These are phyloP conservation scores for Monosporascus sp. DNA, from an alignment of 2,329 filamentous ascomycete genomes.

Conservation along the genomic window DNA sequence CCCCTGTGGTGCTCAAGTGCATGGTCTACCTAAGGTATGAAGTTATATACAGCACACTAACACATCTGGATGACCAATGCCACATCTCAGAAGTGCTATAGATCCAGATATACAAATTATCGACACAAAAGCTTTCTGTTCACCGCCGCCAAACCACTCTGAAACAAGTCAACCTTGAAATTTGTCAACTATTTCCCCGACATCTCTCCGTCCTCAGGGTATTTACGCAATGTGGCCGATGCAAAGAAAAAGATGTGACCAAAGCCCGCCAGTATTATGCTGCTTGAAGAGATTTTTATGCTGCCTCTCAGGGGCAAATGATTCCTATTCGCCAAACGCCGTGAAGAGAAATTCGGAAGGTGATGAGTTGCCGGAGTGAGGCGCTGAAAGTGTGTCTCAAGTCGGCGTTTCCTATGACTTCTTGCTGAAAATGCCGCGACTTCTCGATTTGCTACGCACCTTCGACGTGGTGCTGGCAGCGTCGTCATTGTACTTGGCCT, in stretches of 20 bases:
- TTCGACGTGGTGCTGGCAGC: constrained; percentile 47
- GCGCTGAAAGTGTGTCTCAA: constrained; percentile 1
- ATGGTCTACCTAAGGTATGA: background rate
- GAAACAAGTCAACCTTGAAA: background rate
- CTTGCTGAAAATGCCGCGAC: constrained; percentile 67
- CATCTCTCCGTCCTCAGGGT: background rate
- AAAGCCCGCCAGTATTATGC: background rate
- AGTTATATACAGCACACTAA: background rate
- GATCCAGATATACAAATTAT: background rate
- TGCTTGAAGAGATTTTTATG: constrained; percentile 5
- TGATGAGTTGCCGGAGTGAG: constrained; percentile 7
- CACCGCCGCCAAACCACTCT: background rate
- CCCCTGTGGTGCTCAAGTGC: too few species aligned
- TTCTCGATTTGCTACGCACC: constrained; percentile 69
- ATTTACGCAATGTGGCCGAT: background rate
- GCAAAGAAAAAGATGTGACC: background rate
- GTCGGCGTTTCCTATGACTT: constrained; percentile 31
- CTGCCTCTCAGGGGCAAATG: constrained; percentile 4
- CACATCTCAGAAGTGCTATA: background rate
- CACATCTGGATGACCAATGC: background rate
- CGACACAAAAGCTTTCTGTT: background rate
- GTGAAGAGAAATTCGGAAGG: constrained; percentile 4
- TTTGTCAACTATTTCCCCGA: background rate
- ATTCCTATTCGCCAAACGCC: constrained; percentile 1
- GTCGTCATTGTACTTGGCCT: constrained; percentile 82